Conservation (phyloP, 148 eudicot genomes). For the Rhododendron mucronatum region DNA sequence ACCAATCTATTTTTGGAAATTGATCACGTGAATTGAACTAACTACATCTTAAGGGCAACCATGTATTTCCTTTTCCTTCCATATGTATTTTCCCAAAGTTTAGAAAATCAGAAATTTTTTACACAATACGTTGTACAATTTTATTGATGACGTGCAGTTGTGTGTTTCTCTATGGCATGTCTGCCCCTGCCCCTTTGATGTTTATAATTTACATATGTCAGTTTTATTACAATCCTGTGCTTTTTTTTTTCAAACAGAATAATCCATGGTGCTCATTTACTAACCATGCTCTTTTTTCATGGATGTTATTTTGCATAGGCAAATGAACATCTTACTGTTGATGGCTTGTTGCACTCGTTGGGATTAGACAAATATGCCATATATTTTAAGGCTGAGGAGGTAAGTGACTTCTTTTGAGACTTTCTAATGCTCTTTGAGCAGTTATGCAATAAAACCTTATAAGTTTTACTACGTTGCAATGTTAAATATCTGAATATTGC, state of each 20-base stretch:
- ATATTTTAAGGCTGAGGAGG: slow-evolving; percentile 86
- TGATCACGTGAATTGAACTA: not conserved
- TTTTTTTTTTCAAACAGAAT: not conserved
- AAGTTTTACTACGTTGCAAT: not conserved
- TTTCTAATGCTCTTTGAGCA: not conserved
- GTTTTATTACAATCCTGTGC: not conserved
- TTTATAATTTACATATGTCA: not conserved
- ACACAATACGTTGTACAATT: not conserved
- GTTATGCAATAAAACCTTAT: not conserved
- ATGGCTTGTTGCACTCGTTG: slow-evolving; percentile 61
- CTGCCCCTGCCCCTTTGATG: not conserved
- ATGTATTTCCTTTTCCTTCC: not conserved
- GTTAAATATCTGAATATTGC: not conserved
- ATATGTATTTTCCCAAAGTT: not conserved
- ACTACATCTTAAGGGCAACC: not conserved
- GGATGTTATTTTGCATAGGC: slow-evolving; percentile 39
- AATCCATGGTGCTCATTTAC: not conserved
- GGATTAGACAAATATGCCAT: slow-evolving; percentile 69
- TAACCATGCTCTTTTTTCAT: not conserved
- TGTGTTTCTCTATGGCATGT: not conserved
- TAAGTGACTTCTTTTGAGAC: slow-evolving; percentile 18
- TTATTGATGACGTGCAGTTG: not conserved
- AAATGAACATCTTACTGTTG: slow-evolving; percentile 54
- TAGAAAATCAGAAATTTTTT: not conserved
- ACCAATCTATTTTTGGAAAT: not conserved